Conservation (phyloP, 495 filamentous ascomycete species). For the Lichina pygmaea region DNA sequence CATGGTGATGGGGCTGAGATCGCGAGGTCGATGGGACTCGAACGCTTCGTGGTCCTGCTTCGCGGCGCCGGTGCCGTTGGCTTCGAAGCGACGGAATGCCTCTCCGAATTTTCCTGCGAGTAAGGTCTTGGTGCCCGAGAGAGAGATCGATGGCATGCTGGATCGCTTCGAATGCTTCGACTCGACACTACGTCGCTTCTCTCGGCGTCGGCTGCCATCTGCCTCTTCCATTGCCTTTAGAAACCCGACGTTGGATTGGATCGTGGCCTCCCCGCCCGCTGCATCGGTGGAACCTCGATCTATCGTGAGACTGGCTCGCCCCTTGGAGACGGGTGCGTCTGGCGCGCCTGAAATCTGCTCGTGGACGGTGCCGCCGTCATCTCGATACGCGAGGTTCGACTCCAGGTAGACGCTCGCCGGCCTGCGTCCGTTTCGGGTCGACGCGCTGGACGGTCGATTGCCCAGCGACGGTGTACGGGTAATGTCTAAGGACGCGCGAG, state of each 20-base stretch:
- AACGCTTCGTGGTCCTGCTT: slow-evolving; percentile 26
- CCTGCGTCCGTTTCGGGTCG: slow-evolving; percentile 15
- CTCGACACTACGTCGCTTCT: slow-evolving; percentile 34
- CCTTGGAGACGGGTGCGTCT: too few relatives aligned
- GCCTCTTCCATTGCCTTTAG: slow-evolving; percentile 54
- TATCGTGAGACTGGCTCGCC: background rate
- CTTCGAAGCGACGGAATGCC: slow-evolving; percentile 82
- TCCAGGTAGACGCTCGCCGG: slow-evolving; percentile 57
- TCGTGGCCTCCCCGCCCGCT: slow-evolving; percentile 22
- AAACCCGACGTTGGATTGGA: slow-evolving; percentile 73
- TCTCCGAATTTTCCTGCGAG: slow-evolving; percentile 82
- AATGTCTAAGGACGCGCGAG: too few relatives aligned
- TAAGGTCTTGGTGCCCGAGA: slow-evolving; percentile 58
- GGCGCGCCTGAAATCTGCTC: too few relatives aligned
- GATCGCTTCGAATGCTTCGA: slow-evolving; percentile 54
- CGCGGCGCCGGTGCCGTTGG: slow-evolving; percentile 20
- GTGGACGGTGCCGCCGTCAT: too few relatives aligned
- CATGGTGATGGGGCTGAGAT: slow-evolving; percentile 44
- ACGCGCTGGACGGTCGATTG: too few relatives aligned
- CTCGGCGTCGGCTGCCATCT: slow-evolving; percentile 34
- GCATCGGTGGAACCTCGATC: background rate
- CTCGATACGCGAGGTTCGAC: slow-evolving; percentile 27
- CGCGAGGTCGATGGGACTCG: slow-evolving; percentile 15
- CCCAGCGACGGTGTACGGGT: too few relatives aligned
- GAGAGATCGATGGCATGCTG: slow-evolving; percentile 51